Percentiles rank a stretch among this genome's conserved stretches.
Conservation (phyloP, 257 asterid species). For the Misopates orontium region DNA sequence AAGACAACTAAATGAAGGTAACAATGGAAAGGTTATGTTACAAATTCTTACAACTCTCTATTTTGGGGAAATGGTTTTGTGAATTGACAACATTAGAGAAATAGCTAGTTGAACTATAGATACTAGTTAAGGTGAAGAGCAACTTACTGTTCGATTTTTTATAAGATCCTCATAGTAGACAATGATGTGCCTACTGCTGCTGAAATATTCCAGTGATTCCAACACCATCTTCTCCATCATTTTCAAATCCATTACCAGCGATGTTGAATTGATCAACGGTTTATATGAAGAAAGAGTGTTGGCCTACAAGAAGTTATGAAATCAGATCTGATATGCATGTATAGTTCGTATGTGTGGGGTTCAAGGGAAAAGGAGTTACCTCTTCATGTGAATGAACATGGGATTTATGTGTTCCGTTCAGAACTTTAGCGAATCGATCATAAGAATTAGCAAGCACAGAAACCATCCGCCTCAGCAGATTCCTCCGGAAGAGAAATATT, state of each 20-base stretch:
- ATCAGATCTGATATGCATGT: constrained; percentile 9
- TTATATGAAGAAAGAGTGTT: constrained; percentile 70
- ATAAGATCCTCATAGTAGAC: constrained; percentile 85
- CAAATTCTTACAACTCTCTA: neutral
- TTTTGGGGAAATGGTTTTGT: neutral
- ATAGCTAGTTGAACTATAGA: neutral
- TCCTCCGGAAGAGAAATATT: constrained; percentile 70
- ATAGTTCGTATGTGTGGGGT: neutral
- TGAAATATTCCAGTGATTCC: constrained; percentile 62
- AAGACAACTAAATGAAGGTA: neutral
- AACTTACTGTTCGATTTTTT: constrained; percentile 69
- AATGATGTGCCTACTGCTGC: constrained; percentile 65
- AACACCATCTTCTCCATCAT: constrained; percentile 57
- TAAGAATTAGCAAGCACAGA: constrained; percentile 71
- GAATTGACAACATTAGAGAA: neutral
- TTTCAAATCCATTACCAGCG: constrained; percentile 56
- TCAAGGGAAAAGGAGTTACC: constrained; percentile 17
- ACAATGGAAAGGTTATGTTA: neutral
- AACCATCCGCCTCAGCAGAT: constrained; percentile 73
- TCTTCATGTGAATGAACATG: constrained; percentile 75
- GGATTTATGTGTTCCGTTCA: constrained; percentile 78
- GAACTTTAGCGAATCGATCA: constrained; percentile 69
- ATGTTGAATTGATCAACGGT: constrained; percentile 59
- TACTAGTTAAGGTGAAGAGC: neutral
- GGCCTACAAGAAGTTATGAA: constrained; percentile 50